Conservation (phyloP, 371 early-diverging fungal species). For the Rhizopus stolonifer region DNA sequence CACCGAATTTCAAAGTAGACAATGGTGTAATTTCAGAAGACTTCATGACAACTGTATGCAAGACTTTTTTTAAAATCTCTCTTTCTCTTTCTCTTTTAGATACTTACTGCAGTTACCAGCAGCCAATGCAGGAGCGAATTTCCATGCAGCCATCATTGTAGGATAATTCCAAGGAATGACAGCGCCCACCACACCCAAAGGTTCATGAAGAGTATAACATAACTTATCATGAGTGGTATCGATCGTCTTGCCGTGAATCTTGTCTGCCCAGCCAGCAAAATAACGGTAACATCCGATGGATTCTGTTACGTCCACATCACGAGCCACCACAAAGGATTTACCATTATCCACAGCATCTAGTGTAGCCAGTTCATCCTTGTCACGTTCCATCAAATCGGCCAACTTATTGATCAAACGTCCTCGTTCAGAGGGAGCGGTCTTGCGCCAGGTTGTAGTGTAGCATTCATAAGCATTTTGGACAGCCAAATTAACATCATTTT, state of each 20-base stretch:
- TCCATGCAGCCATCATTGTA: slow-evolving; percentile 77
- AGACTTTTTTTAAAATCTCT: neutral
- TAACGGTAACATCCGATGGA: slow-evolving; percentile 74
- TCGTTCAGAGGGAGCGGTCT: slow-evolving; percentile 55
- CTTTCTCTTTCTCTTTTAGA: neutral
- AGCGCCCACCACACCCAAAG: slow-evolving; percentile 79
- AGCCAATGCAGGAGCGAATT: slow-evolving; percentile 87
- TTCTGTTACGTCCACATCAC: slow-evolving; percentile 64
- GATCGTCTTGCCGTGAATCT: slow-evolving; percentile 34
- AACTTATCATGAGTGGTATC: slow-evolving; percentile 62
- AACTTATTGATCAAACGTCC: slow-evolving; percentile 53
- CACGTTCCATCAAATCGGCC: slow-evolving; percentile 73
- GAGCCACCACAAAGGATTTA: slow-evolving; percentile 68
- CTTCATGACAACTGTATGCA: slow-evolving; percentile 18
- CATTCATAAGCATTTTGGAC: slow-evolving; percentile 72
- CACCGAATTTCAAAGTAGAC: slow-evolving; percentile 46
- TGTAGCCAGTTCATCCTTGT: slow-evolving; percentile 69
- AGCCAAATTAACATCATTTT: slow-evolving; percentile 74
- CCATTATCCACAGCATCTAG: slow-evolving; percentile 87
- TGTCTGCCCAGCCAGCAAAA: slow-evolving; percentile 75
- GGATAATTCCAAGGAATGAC: slow-evolving; percentile 68
- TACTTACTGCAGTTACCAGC: slow-evolving; percentile 61
- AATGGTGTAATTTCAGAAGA: slow-evolving; percentile 59
- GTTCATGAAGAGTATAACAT: slow-evolving; percentile 75
- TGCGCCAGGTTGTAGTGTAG: slow-evolving; percentile 67